Conservation (phyloP, 768 basidiomycete species). For the Serendipita sp. region DNA sequence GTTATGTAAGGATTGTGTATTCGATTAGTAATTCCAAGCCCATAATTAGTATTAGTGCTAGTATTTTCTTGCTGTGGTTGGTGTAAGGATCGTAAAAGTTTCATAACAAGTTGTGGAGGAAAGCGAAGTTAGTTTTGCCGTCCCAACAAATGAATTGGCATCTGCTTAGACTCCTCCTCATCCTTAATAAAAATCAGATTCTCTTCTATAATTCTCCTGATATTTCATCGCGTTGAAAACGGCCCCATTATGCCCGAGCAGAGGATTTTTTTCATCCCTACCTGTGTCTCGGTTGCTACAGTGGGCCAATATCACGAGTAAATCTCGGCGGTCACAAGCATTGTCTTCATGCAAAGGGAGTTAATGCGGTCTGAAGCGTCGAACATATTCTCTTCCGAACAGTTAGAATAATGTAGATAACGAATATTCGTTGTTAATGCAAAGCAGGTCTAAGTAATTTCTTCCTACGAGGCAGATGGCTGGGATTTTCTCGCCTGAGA, state of each 20-base stretch:
- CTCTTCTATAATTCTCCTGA: no score
- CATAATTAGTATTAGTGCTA: neutral
- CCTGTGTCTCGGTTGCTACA: neutral
- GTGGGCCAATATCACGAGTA: neutral
- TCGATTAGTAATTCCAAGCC: neutral
- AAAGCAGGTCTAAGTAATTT: no score
- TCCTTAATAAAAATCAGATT: no score
- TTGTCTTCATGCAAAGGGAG: neutral
- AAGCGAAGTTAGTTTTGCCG: neutral
- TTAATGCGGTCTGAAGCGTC: neutral
- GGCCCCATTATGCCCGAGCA: conserved; percentile 2
- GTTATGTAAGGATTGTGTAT: no score
- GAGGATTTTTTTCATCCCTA: neutral
- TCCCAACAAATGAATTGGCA: neutral
- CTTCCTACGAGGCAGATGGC: no score
- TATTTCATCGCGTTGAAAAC: neutral
- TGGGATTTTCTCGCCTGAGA: no score
- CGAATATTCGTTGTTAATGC: no score
- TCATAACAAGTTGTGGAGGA: neutral
- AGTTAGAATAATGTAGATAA: neutral
- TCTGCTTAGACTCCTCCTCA: neutral
- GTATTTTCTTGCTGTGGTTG: neutral
- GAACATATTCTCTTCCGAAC: neutral
- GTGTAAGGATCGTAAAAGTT: neutral
- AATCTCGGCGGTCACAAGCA: neutral